phyloP scores from a whole-genome alignment of 2,329 filamentous ascomycete species.

The Phialophora verrucosa region DNA sequence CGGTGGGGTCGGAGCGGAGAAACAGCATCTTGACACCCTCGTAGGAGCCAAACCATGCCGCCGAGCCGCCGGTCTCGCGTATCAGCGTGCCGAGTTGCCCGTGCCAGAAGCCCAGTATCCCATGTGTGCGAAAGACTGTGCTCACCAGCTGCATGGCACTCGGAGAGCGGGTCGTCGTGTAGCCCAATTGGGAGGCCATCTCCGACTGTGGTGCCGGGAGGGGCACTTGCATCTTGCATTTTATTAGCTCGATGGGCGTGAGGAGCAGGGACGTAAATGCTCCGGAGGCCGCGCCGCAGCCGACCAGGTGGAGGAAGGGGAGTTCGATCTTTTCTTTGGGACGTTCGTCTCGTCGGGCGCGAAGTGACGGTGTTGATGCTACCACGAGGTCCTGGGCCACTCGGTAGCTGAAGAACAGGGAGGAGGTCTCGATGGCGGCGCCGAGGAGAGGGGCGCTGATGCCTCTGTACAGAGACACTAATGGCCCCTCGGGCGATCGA shows the following conservation, averaged over 20 bases:
- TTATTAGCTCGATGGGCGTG: conserved; percentile 94
- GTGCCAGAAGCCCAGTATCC: conserved; percentile 88
- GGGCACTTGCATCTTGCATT: conserved; percentile 95
- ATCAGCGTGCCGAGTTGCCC: conserved; percentile 93
- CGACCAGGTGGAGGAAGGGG: conserved; percentile 74
- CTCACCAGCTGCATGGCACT: conserved; percentile 72
- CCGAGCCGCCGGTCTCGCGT: conserved; percentile 88
- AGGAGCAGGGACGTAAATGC: conserved; percentile 88
- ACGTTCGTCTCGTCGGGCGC: conserved; percentile 36
- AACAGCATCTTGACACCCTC: conserved; percentile 78
- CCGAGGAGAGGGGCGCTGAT: conserved; percentile 90
- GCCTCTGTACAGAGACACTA: conserved; percentile 80
- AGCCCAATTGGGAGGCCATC: conserved; percentile 46
- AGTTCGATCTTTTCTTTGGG: conserved; percentile 54
- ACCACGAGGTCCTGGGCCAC: conserved; percentile 67
- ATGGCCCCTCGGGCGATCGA: conserved; percentile 79
- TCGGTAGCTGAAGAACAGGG: conserved; percentile 89
- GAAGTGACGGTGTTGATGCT: conserved; percentile 62
- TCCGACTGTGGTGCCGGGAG: conserved; percentile 35
- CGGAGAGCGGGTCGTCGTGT: conserved; percentile 56
- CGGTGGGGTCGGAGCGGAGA: conserved; percentile 59
- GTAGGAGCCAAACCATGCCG: conserved; percentile 93
- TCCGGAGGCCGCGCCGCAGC: conserved; percentile 84
- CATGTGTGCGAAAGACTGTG: conserved; percentile 81
- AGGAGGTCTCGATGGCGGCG: conserved; percentile 89